Base-by-base conservation (phyloP, 176 grass and related monocot species). In the Pontederia paniculata region DNA sequence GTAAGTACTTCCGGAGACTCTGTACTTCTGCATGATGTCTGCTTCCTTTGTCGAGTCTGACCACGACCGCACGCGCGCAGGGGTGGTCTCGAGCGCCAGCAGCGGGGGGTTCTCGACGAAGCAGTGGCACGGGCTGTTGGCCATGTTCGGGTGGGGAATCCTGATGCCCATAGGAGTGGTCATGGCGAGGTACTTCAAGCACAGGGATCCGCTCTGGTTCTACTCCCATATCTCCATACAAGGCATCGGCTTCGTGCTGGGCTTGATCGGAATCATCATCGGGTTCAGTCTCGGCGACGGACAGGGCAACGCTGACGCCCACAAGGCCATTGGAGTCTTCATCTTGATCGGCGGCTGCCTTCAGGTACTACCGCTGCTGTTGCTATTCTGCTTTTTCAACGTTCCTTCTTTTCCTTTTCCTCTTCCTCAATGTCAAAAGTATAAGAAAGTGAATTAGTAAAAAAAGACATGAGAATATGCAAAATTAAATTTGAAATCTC, bases 191-290 rank as follows among this genome's bases (percentile, higher is more conserved):
- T 88, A 80, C 55, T 88, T 88, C 63, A 83, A 67, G 68, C 63
- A 64, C 10, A 73, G 45, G 51, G 80, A 83, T 50, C 84, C 79
- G 1, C 69, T 83, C 64, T 88, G 84, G 84, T 83, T 88, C 79
- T 76, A 83, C 74, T 78, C 84, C 21, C 85, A 88, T 68, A 50
- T 80, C 68, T 80, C 85, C 14, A 75, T 88, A 20, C 85, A 88
- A 72, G 80, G 75, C 0, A 14, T 73, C 17, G 85, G 80, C 9
- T 88, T 88, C 73, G 71, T 80, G 20, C 57, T 83, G 22, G 85
- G 85, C 5, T 8, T 72, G 14, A 64, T 22, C 2, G 85, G 80
- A 5, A 66, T 74, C 42, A 61, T 50, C 58, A 41, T 63, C 13
- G 85, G 85, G 14, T 89, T 89, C 67, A 66, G 17, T 42, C 85